These are phyloP conservation scores for Citrullus mucosospermus DNA, from an alignment of 306 rosid species.

Conservation along the genomic window DNA sequence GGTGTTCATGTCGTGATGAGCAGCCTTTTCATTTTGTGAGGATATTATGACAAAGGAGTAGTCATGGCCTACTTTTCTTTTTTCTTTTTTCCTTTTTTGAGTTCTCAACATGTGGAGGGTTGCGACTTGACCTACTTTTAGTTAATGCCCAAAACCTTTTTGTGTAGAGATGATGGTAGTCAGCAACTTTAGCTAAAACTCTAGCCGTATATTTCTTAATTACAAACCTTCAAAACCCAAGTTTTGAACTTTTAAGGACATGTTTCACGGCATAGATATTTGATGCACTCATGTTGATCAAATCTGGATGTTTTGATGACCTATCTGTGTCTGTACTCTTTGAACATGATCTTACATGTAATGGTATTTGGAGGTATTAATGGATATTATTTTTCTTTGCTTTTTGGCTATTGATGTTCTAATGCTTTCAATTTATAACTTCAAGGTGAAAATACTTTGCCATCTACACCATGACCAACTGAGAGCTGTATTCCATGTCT, in stretches of 20 bases:
- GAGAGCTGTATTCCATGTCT: constrained; percentile 85
- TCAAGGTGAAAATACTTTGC: constrained; percentile 75
- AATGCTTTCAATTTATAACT: constrained; percentile 7
- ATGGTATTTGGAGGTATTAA: neutral
- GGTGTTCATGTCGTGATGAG: neutral
- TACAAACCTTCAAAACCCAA: neutral
- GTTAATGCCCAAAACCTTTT: neutral
- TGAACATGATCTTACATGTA: neutral
- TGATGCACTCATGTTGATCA: neutral
- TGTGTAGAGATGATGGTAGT: neutral
- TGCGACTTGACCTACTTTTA: neutral
- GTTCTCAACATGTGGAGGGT: too few species aligned
- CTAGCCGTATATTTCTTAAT: neutral
- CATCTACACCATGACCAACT: constrained; percentile 90
- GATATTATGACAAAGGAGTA: neutral
- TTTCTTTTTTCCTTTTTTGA: too few species aligned
- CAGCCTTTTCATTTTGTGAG: neutral
- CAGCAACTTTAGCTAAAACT: neutral
- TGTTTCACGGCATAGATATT: neutral
- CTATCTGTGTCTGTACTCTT: neutral
- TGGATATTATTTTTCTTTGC: neutral
- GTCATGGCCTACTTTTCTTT: too few species aligned
- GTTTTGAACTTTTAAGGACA: neutral
- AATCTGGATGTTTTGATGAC: neutral
- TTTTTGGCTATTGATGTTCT: constrained; percentile 11